Conservation (phyloP, 1,139 yeast genomes). For the Hansenula anomala region DNA sequence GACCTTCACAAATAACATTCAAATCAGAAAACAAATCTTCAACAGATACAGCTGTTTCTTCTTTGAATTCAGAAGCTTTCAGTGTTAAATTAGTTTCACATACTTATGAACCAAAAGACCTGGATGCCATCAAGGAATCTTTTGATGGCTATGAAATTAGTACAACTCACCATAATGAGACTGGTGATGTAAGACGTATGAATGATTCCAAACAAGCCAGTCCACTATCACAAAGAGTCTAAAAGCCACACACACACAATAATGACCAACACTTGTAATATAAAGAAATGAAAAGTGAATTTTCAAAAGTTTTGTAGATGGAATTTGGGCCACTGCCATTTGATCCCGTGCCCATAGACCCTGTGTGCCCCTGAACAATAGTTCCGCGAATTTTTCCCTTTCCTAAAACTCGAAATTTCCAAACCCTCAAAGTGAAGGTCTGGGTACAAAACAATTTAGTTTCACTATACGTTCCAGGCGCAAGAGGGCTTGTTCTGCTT, state of each 20-base stretch:
- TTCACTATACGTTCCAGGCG: too few relatives aligned
- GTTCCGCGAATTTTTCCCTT: too few relatives aligned
- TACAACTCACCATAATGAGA: background rate
- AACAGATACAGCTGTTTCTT: background rate
- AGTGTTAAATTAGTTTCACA: background rate
- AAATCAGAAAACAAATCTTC: background rate
- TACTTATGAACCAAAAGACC: background rate
- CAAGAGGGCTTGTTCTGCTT: too few relatives aligned
- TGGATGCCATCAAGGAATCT: conserved; percentile 1
- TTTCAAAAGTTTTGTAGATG: too few relatives aligned
- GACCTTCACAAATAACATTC: background rate
- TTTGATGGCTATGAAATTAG: conserved; percentile 1
- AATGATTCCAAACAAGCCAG: background rate
- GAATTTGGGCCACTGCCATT: too few relatives aligned
- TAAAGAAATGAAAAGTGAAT: too few relatives aligned
- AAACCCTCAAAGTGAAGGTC: too few relatives aligned
- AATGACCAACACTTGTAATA: background rate
- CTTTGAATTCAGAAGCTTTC: background rate
- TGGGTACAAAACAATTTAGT: too few relatives aligned
- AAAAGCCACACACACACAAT: too few relatives aligned
- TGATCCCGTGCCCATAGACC: too few relatives aligned
- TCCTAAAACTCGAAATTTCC: too few relatives aligned
- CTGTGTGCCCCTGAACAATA: too few relatives aligned
- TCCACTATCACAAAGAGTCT: background rate
- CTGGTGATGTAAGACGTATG: background rate